These are phyloP conservation scores for Aspergillus felis DNA, from an alignment of 2,329 filamentous ascomycete species.

Conservation along the genomic window DNA sequence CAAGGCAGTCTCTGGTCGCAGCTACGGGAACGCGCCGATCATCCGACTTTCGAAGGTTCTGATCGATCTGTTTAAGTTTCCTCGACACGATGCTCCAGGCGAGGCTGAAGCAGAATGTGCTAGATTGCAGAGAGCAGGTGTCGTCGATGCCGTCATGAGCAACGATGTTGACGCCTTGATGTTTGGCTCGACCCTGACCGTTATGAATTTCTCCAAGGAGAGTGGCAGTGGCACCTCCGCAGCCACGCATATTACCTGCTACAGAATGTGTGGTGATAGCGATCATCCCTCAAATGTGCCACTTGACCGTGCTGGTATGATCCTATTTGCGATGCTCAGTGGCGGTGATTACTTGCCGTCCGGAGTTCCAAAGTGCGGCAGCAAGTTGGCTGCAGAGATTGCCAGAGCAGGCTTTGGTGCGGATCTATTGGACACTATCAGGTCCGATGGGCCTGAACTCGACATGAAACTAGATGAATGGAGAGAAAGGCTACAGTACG, in stretches of 20 bases:
- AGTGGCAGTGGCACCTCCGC: slow-evolving; percentile 54
- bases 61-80: slow-evolving; percentile 79
- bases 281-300: slow-evolving; percentile 26
- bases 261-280: slow-evolving; percentile 49
- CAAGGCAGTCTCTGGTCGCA: slow-evolving; percentile 53
- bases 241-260: slow-evolving; percentile 83
- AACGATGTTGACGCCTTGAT: slow-evolving; percentile 97
- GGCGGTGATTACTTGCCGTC: slow-evolving; percentile 91
- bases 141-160: slow-evolving; percentile 90
- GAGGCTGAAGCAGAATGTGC: slow-evolving; percentile 97
- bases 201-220: slow-evolving; percentile 81
- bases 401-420: slow-evolving; percentile 82
- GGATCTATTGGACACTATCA: slow-evolving; percentile 63
- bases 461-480: slow-evolving; percentile 54
- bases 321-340: slow-evolving; percentile 89
- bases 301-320: slow-evolving; percentile 83
- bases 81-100: slow-evolving; percentile 79
- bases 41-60: slow-evolving; percentile 76
- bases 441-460: slow-evolving; percentile 33
- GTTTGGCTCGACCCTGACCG: slow-evolving; percentile 79
- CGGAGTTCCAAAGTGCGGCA: slow-evolving; percentile 81
- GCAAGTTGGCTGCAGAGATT: slow-evolving; percentile 85
- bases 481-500: slow-evolving; percentile 67
- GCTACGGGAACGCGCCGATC: slow-evolving; percentile 61
- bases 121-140: slow-evolving; percentile 70